Evolutionary conservation across 2,329 filamentous ascomycete genomes (phyloP), one percentile per base, ranked within the genome.

Genomic region (Zymoseptoria brevis): DNA sequence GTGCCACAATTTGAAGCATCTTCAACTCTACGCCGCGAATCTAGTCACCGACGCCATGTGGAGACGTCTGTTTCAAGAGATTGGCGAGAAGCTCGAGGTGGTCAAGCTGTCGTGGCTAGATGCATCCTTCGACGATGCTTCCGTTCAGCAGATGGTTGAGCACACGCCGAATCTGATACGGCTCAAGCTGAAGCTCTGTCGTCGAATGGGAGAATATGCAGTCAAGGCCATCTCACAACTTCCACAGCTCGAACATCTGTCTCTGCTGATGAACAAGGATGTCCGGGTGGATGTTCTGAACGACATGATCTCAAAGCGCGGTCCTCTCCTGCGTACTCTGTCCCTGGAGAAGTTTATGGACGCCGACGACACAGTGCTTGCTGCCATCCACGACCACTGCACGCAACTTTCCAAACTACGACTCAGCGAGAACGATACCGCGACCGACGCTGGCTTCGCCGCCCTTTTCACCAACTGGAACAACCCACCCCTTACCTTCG

Each of bases 91-190:
- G 21, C 79, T 96, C 11, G 82, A 85, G 66, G 80, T 80, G 0
- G 74, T 97, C 19, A 88, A 91, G 67, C 80, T 96, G 1, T 91
- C 90, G 68, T 91, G 88, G 74, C 88, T 94, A 0, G 91, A 96
- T 72, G 87, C 82, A 56, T 86, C 92, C 30, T 88, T 97, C 64
- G 84, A 86, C 49, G 87, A 96, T 61, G 81, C 87, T 7, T 83
- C 83, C 0, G 76, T 94, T 0, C 71, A 78, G 13, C 73, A 81
- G n/a, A 77, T 96, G 60, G 79, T 80, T 22, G 76, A 80, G 6
- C 75, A 81, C 60, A 93, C 89, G 66, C 85, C 86, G 0, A 81
- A 84, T 21, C 78, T 97, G 13, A 79, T 79, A 53, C 86, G 88
- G 3, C 78, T 97, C 55, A 96, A 96, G 74, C 77, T 96, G 41